Conservation (phyloP, 2,329 filamentous ascomycete species). For the Fusarium penzigii region DNA sequence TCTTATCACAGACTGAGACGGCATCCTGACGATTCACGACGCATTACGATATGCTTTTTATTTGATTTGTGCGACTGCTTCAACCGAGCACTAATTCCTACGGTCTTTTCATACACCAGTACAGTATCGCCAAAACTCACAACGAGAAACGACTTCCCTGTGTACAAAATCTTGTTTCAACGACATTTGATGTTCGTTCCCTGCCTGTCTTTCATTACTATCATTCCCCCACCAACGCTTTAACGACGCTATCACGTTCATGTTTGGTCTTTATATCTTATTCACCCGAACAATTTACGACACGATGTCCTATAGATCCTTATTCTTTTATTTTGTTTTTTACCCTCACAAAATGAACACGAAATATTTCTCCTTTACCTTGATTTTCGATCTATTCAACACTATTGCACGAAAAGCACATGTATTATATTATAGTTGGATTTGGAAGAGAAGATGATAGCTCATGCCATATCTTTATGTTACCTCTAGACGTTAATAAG, state of each 20-base stretch:
- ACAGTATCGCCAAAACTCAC: constrained; percentile 10
- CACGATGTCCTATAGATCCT: constrained; percentile 1
- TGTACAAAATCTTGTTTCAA: constrained; percentile 15
- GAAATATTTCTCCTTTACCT: constrained; percentile 1
- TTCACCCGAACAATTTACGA: background rate
- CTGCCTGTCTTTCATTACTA: constrained; percentile 10
- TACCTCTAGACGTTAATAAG: constrained; percentile 16
- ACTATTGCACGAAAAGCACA: constrained; percentile 8
- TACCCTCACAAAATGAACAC: constrained; percentile 3
- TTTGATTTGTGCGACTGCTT: constrained; percentile 20
- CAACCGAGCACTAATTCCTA: constrained; percentile 16
- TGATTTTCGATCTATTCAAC: constrained; percentile 13
- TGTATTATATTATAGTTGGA: constrained; percentile 24
- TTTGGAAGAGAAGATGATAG: constrained; percentile 19
- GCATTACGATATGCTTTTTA: constrained; percentile 22
- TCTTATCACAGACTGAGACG: constrained; percentile 16
- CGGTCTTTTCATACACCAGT: constrained; percentile 20
- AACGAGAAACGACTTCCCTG: constrained; percentile 27
- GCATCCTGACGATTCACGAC: constrained; percentile 31
- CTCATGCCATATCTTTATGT: constrained; percentile 28
- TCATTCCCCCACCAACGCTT: constrained; percentile 14
- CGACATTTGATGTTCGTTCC: constrained; percentile 21
- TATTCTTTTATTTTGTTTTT: background rate
- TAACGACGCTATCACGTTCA: constrained; percentile 13
- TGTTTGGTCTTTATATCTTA: background rate